A percentile compares a stretch with the other conserved stretches of the same genome.
Conservation (phyloP, 176 grass and related monocot genomes). For the Oryza officinalis region DNA sequence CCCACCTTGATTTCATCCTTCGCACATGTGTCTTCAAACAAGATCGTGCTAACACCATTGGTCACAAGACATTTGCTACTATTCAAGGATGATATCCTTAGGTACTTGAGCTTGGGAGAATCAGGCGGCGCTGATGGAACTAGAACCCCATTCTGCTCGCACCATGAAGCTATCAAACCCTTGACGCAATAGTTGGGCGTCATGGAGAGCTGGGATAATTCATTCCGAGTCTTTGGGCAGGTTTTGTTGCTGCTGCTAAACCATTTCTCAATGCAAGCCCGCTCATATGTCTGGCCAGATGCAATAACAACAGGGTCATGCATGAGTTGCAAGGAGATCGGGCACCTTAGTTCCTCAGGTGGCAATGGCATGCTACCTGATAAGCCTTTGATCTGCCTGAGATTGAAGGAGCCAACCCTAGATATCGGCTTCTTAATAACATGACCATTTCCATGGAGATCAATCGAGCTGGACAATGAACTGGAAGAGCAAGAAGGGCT, state of each 20-base stretch:
- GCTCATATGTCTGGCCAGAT: conserved; percentile 91
- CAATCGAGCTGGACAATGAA: conserved; percentile 26
- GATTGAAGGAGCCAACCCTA: conserved; percentile 45
- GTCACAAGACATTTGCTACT: conserved; percentile 38
- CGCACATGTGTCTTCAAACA: conserved; percentile 27
- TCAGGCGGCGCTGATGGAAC: conserved; percentile 64
- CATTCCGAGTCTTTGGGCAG: conserved; percentile 79
- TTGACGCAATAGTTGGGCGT: conserved; percentile 91
- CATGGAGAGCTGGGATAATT: conserved; percentile 59
- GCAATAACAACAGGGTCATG: conserved; percentile 78
- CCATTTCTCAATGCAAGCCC: conserved; percentile 93
- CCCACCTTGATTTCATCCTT: conserved; percentile 32
- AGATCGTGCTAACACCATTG: conserved; percentile 29
- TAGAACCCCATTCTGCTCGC: conserved; percentile 67
- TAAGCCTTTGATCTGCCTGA: conserved; percentile 51
- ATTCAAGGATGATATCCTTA: conserved; percentile 49
- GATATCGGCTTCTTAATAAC: conserved; percentile 39
- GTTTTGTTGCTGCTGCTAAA: conserved; percentile 62
- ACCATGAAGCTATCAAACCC: conserved; percentile 80
- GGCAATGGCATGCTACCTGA: conserved; percentile 76
- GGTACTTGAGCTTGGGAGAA: conserved; percentile 71
- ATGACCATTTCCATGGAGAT: conserved; percentile 32
- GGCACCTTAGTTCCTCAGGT: conserved; percentile 83
- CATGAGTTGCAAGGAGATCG: conserved; percentile 91
- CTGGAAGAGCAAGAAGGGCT: conserved; percentile 48